phyloP scores from a whole-genome alignment of 1,139 yeast species.

The Hyphopichia khmerensis region DNA sequence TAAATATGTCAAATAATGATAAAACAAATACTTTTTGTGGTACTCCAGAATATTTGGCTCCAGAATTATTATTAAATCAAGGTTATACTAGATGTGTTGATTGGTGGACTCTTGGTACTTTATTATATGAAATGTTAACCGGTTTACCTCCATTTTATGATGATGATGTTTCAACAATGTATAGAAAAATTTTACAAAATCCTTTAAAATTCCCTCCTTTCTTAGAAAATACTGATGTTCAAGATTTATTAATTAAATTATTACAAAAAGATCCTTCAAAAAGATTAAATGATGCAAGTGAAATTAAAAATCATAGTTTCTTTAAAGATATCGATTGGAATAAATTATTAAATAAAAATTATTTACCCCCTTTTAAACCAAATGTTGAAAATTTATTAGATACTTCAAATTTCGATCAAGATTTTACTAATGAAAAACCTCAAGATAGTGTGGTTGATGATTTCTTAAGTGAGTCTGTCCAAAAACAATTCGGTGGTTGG shows the following conservation, averaged over 20 bases:
- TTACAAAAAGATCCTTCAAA: conserved; percentile 82
- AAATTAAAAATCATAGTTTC: conserved; percentile 81
- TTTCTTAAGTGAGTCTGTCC: conserved; percentile 83
- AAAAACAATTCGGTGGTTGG: conserved; percentile 98
- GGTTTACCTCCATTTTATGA: conserved; percentile 97
- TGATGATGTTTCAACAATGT: conserved; percentile 92
- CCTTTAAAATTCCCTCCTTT: conserved; percentile 87
- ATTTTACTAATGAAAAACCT: conserved; percentile 90
- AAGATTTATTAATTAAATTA: conserved; percentile 72
- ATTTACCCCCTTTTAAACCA: conserved; percentile 95
- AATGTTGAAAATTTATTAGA: conserved; percentile 84
- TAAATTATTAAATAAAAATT: conserved; percentile 78
- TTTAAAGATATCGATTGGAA: conserved; percentile 92
- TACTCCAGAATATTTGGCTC: conserved; percentile 92
- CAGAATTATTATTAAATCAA: conserved; percentile 85
- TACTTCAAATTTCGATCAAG: conserved; percentile 90
- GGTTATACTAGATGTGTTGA: conserved; percentile 96
- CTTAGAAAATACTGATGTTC: conserved; percentile 80
- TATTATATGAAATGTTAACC: conserved; percentile 92
- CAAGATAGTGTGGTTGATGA: conserved; percentile 96
- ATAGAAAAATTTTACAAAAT: conserved; percentile 85
- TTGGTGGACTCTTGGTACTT: conserved; percentile 97
- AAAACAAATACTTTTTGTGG: conserved; percentile 98
- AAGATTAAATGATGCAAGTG: conserved; percentile 81
- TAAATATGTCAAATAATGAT: conserved; percentile 81